These are phyloP conservation scores for Chytriomyces hyalinus DNA, from an alignment of 192 early-diverging fungal genomes.

Conservation along the genomic window DNA sequence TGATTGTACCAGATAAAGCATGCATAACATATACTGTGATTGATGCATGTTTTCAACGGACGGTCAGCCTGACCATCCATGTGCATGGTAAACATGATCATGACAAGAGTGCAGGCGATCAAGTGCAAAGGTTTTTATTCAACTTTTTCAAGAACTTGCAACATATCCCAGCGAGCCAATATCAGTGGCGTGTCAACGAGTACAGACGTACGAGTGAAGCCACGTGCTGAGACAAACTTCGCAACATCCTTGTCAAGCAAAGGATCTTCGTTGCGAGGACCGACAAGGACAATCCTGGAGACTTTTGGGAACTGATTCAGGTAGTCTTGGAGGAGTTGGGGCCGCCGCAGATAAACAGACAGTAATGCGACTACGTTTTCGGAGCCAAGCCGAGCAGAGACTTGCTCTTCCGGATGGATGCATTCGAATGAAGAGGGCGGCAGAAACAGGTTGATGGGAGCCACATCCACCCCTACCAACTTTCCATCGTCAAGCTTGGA, in stretches of 20 bases:
- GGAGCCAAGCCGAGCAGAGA: neutral
- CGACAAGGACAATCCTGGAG: neutral
- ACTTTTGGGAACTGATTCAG: neutral
- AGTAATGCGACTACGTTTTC: neutral
- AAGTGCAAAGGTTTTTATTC: too few relatives aligned
- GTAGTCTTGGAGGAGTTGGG: slow-evolving; percentile 1
- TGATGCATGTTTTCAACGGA: too few relatives aligned
- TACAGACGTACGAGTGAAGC: neutral
- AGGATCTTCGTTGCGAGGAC: slow-evolving; percentile 18
- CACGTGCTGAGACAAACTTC: neutral
- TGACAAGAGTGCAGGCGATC: too few relatives aligned
- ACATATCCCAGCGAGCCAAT: neutral
- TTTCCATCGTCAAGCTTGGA: neutral
- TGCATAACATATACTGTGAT: too few relatives aligned
- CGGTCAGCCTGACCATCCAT: too few relatives aligned
- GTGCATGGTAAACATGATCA: too few relatives aligned
- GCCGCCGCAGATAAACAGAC: slow-evolving; percentile 16
- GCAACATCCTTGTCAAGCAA: neutral
- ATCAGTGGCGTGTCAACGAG: neutral
- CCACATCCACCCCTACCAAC: slow-evolving; percentile 17
- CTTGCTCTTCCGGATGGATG: neutral
- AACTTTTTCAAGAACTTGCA: neutral
- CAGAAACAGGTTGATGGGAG: slow-evolving; percentile 17
- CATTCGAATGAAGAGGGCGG: neutral
- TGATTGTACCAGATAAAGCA: too few relatives aligned